phyloP scores from a whole-genome alignment of 192 early-diverging fungal genomes.

The Coemansia reversa region DNA sequence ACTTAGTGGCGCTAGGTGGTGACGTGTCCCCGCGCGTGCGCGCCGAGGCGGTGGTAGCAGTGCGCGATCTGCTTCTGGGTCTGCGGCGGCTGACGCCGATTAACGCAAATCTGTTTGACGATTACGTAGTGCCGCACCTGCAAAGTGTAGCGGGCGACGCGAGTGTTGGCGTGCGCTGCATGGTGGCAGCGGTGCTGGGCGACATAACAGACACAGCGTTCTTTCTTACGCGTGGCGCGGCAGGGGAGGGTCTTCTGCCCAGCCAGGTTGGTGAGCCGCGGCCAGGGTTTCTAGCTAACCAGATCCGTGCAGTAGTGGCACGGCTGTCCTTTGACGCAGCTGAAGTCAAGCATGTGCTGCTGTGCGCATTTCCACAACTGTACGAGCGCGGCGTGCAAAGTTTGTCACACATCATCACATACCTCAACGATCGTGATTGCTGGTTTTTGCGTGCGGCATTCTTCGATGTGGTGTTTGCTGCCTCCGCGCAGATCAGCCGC shows the following conservation, averaged over 20 bases:
- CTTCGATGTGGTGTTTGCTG: conserved; percentile 89
- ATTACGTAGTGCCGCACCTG: conserved; percentile 81
- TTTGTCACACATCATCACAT: conserved; percentile 93
- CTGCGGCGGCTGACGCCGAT: conserved; percentile 74
- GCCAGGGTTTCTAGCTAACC: conserved; percentile 50
- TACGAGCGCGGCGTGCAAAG: conserved; percentile 47
- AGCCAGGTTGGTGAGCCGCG: neutral
- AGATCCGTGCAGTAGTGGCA: conserved; percentile 74
- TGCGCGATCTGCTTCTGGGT: conserved; percentile 57
- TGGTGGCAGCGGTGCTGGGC: conserved; percentile 82
- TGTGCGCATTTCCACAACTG: conserved; percentile 56
- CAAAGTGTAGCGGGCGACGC: conserved; percentile 68
- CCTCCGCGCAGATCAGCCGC: conserved; percentile 83
- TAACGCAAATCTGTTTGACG: conserved; percentile 86
- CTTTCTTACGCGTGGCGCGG: conserved; percentile 59
- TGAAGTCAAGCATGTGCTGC: conserved; percentile 79
- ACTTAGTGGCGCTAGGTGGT: conserved; percentile 32
- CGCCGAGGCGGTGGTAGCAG: conserved; percentile 27
- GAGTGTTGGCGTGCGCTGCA: conserved; percentile 74
- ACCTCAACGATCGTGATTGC: conserved; percentile 88
- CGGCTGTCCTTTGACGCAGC: conserved; percentile 79
- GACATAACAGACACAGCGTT: conserved; percentile 75
- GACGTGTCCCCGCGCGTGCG: conserved; percentile 50
- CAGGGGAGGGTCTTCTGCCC: neutral
- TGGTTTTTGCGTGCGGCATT: conserved; percentile 95